Evolutionary conservation across 129 eudicot genomes (phyloP), one percentile per base, ranked within the genome.

Genomic region (Mikania micrantha): DNA sequence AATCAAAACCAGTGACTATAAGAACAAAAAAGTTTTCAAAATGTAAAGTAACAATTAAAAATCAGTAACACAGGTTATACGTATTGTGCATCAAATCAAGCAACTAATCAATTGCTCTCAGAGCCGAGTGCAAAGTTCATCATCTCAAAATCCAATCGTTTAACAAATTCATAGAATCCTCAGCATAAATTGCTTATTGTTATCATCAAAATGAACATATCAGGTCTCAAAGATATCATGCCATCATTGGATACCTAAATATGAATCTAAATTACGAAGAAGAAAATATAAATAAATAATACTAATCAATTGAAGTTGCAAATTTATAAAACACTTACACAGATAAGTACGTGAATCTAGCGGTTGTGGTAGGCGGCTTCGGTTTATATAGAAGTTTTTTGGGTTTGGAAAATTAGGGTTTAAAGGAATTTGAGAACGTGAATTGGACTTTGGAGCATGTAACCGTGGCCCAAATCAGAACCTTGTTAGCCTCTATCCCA

Each of bases 91-190:
- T 78, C 82, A 78, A 59, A 25, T 52, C 69, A 58, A 78, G 71
- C 82, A 78, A 66, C 44, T 64, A 38, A 4, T 50, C 8, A 63
- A 64, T 34, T 54, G 69, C 80, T 70, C 85, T 79, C 85, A 81
- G 85, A 81, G 85, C 85, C 85, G 82, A 81, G 85, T 81, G 85
- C 85, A 77, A 47, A 77, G 62, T 42, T 77, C 85, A 77, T 81
- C 85, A 77, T 81, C 47, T 81, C 76, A 67, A 44, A 6, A 32
- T 9, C 11, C 9, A 9, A 50, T 21, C 8, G n/a, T 32, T 7
- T 1, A 44, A 44, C 20, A 15, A n/a, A 5, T 4, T 44, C 20
- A 7, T 4, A 4, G 29, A 64, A 41, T 49, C 82, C 82, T 78
- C 82, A 78, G 82, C 64, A 74, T 11, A 65, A 69, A 63, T 67